phyloP scores from a whole-genome alignment of 805 yeast genomes.

The Debaryomyces castellii region DNA sequence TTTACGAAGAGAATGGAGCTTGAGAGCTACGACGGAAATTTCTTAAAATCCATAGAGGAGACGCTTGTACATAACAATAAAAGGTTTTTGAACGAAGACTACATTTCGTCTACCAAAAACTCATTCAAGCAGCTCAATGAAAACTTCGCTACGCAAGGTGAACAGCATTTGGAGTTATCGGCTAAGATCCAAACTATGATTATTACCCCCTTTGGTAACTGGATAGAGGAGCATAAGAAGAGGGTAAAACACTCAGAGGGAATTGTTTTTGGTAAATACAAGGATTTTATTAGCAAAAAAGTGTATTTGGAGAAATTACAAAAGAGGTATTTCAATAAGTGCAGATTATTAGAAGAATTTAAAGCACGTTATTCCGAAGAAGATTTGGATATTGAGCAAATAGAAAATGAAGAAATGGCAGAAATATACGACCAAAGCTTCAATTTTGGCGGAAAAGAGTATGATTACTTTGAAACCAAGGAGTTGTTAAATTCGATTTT shows the following conservation, averaged over 20 bases:
- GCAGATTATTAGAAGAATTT: conserved; percentile 70
- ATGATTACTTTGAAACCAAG: conserved; percentile 28
- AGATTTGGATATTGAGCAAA: conserved; percentile 30
- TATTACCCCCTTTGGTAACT: conserved; percentile 65
- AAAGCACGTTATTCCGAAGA: conserved; percentile 48
- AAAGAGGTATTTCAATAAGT: conserved; percentile 72
- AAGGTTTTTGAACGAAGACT: conserved; percentile 36
- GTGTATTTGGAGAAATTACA: conserved; percentile 55
- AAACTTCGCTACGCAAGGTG: conserved; percentile 59
- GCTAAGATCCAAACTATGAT: conserved; percentile 59
- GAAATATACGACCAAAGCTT: conserved; percentile 14
- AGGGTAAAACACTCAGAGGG: conserved; percentile 63
- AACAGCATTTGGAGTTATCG: conserved; percentile 59
- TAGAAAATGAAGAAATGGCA: conserved; percentile 19
- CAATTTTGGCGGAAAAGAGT: conserved; percentile 31
- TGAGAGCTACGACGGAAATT: conserved; percentile 65
- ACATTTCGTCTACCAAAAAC: conserved; percentile 64
- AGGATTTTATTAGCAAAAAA: conserved; percentile 49
- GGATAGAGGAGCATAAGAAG: conserved; percentile 73
- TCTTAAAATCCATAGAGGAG: conserved; percentile 43
- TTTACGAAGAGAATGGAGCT: conserved; percentile 71
- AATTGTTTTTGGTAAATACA: conserved; percentile 49
- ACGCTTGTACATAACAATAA: conserved; percentile 42
- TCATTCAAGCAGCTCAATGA: conserved; percentile 57
- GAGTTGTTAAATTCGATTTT: conserved; percentile 35